Evolutionary conservation across 345 rosid species (phyloP).

Genomic region (Trapa bicornis): DNA sequence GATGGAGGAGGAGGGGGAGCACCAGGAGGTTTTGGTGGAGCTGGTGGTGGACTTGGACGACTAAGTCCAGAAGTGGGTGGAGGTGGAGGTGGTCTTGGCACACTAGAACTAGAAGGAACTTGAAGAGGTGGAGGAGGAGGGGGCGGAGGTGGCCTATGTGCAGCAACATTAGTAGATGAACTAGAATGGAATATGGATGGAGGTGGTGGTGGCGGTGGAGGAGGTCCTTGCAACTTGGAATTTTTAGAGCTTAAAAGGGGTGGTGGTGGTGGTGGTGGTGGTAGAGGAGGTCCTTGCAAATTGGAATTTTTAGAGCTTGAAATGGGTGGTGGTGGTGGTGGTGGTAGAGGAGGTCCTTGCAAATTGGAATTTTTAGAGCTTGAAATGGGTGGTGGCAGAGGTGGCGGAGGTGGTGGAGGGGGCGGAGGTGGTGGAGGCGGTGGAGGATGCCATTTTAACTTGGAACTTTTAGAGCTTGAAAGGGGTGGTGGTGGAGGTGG

Average conservation of each 20-base stretch:
- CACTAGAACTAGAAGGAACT: not conserved
- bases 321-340: conserved; percentile 5
- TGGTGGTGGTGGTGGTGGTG: too few species aligned
- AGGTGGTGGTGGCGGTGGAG: not conserved
- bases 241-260: too few species aligned
- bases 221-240: too few species aligned
- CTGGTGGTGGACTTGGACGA: conserved; percentile 16
- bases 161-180: conserved; percentile 5
- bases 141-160: conserved; percentile 3
- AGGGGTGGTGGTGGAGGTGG: conserved; percentile 13
- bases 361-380: too few species aligned
- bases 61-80: conserved; percentile 12
- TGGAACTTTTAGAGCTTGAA: conserved; percentile 16
- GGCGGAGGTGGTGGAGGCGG: conserved; percentile 11
- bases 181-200: not conserved
- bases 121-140: conserved; percentile 14
- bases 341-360: too few species aligned
- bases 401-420: too few species aligned
- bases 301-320: conserved; percentile 18
- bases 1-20: conserved; percentile 62
- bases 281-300: conserved; percentile 2
- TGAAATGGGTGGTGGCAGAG: too few species aligned
- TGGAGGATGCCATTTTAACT: conserved; percentile 17
- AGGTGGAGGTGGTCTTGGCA: conserved; percentile 6
- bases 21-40: conserved; percentile 40